A percentile compares a stretch with the other conserved stretches of the same genome.
Conservation (phyloP, 768 basidiomycete genomes). For the Gymnopilus junonius region DNA sequence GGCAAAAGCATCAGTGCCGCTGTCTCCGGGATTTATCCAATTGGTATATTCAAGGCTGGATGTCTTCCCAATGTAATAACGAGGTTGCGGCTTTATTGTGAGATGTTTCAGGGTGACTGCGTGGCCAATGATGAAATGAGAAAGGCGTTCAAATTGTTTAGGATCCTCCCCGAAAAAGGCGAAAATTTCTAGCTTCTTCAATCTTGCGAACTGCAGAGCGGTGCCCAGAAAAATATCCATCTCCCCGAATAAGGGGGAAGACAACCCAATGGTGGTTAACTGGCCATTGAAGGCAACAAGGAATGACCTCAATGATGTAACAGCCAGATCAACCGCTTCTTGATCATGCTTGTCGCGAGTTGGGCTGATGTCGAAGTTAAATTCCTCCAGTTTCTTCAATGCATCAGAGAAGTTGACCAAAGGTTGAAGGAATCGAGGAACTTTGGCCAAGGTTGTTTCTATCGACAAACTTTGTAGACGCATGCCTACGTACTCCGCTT, state of each 20-base stretch:
- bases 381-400: constrained; percentile 11
- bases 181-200: constrained; percentile 1
- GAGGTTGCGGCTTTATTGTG: neutral
- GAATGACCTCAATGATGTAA: neutral
- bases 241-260: neutral
- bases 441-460: constrained; percentile 21
- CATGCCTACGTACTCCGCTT: constrained; percentile 13
- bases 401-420: neutral
- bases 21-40: neutral
- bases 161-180: neutral
- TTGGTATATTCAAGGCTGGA: neutral
- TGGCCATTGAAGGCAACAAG: neutral
- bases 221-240: neutral
- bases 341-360: neutral
- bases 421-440: constrained; percentile 16
- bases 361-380: neutral
- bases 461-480: constrained; percentile 20
- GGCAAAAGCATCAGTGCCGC: neutral
- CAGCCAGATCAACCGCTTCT: neutral
- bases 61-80: neutral
- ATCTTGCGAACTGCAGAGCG: neutral
- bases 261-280: neutral
- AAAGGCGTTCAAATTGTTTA: neutral
- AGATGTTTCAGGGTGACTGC: neutral
- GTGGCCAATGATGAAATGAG: neutral